Evolutionary conservation across 2,329 filamentous ascomycete genomes (phyloP), one percentile per base, ranked within the genome.

Genomic region (Sclerotinia borealis): DNA sequence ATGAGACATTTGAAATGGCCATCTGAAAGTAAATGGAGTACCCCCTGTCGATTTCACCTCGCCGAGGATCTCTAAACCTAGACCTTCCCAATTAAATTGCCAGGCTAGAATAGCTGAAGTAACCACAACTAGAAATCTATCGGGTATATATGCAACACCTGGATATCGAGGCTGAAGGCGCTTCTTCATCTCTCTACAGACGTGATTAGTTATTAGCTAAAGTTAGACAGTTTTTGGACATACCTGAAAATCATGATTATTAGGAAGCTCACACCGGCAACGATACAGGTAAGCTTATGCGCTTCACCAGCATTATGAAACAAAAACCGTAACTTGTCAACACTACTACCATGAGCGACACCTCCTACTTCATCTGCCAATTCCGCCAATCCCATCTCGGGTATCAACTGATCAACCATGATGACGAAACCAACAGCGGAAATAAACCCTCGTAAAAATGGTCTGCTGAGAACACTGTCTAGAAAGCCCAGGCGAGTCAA

Each of bases 361-460:
- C 84, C 82, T 2, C 79, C 79, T 2, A 76, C 73, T 19, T 88
- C 77, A 59, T 85, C 85, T 0, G 92, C 91, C 22, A 86, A 76
- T 1, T 81, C 78, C 43, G 81, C 82, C 27, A 99, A 81, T 0
- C 95, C 95, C 71, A 96, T 83, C 76, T 98, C 92, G 0, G 93
- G 93, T 60, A 97, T 90, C 50, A 96, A 79, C 77, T 99, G 95
- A 75, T 98, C 95, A 41, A 98, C 91, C 45, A 96, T 86, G 73
- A 99, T 98, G 68, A 98, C 93, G 63, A 97, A 91, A 55, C 95
- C 95, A 74, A 99, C 96, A 58, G 95, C 95, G 63, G 91, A 96
- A 77, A 99, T 97, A 78, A 99, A 99, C 0, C 95, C 95, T 65
- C 95, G 83, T 63, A 98, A 78, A 71, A 99, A 98, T 0, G 95